phyloP scores from a whole-genome alignment of 176 grass and related monocot genomes.

The Thinopyrum elongatum region DNA sequence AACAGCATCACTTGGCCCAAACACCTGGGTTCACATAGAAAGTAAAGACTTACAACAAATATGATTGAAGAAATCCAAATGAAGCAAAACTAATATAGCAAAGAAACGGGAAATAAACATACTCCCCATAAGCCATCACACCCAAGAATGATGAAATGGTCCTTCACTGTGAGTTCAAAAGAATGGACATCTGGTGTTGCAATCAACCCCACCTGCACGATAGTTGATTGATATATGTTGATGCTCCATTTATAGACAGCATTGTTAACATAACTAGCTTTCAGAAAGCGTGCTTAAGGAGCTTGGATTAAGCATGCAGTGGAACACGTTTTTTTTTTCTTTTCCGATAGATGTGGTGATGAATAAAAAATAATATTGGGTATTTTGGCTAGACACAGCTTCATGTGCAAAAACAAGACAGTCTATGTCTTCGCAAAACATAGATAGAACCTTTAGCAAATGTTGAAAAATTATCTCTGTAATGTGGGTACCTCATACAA shows the following conservation, averaged over 20 bases:
- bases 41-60: neutral
- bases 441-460: neutral
- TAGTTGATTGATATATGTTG: conserved; percentile 19
- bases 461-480: neutral
- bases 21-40: conserved; percentile 49
- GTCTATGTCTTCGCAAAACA: neutral
- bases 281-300: neutral
- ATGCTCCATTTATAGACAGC: neutral
- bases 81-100: neutral
- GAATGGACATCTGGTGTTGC: conserved; percentile 84
- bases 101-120: conserved; percentile 35
- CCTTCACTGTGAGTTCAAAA: conserved; percentile 81
- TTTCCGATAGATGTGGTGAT: neutral
- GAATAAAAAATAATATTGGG: neutral
- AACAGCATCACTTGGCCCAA: conserved; percentile 88
- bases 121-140: conserved; percentile 97
- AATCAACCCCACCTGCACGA: conserved; percentile 78
- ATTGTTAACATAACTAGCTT: neutral
- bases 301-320: neutral
- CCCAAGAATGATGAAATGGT: conserved; percentile 82
- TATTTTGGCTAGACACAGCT: neutral
- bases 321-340: neutral
- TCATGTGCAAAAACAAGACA: neutral
- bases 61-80: neutral
- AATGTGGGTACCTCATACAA: neutral